These are phyloP conservation scores for Paxillus ammoniavirescens DNA, from an alignment of 768 basidiomycete genomes.

Conservation along the genomic window DNA sequence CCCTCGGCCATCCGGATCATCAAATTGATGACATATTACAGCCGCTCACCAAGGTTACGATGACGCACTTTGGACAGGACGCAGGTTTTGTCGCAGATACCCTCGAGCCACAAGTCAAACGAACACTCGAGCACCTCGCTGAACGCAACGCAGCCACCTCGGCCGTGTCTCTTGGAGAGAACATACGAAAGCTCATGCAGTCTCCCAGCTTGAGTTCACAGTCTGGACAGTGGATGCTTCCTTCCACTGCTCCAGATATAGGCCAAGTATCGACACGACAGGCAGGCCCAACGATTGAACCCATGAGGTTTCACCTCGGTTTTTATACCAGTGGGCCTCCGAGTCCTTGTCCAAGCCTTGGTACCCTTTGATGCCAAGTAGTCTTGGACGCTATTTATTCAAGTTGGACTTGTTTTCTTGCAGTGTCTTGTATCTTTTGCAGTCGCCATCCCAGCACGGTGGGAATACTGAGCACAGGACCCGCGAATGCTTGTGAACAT, in stretches of 20 bases:
- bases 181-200: not conserved
- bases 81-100: not conserved
- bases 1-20: not conserved
- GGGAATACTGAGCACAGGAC: too few species aligned
- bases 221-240: not conserved
- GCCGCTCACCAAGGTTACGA: conserved; percentile 1
- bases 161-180: not conserved
- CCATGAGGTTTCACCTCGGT: too few species aligned
- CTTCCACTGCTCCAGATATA: not conserved
- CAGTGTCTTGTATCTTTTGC: too few species aligned
- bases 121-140: not conserved
- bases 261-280: not conserved
- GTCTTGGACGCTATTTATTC: too few species aligned
- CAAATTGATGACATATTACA: not conserved
- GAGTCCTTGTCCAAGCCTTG: too few species aligned
- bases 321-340: too few species aligned
- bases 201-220: not conserved
- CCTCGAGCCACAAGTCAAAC: not conserved
- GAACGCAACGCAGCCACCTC: not conserved
- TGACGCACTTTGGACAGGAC: not conserved
- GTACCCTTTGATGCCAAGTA: too few species aligned
- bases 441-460: too few species aligned
- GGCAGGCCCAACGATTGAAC: not conserved
- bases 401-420: too few species aligned
- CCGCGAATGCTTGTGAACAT: too few species aligned